Evolutionary conservation across 257 asterid species (phyloP), one percentile per base, ranked within the genome.

Genomic region (Lithospermum erythrorhizon): DNA sequence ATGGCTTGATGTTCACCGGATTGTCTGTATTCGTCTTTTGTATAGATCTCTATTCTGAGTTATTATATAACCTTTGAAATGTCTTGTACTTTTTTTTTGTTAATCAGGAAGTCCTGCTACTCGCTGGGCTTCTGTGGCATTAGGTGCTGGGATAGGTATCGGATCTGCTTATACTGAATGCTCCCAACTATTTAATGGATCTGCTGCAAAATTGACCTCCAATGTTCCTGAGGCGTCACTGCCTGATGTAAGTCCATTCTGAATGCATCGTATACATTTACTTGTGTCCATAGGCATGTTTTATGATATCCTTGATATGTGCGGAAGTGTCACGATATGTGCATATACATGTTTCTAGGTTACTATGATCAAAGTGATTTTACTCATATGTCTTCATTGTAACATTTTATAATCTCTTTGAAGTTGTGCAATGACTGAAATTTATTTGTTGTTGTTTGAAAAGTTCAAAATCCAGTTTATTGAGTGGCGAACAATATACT

Each of bases 121-220:
- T 59, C 94, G 95, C 62, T 87, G 95, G 97, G 94, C 95, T 45
- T 77, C 96, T 21, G 86, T 88, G 45, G 85, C 91, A 62, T 82
- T 90, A 64, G 97, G 89, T 65, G 94, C 94, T 59, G 96, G 96
- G 57, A 56, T 81, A 59, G 97, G 96, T 53, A 72, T 90, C 58
- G 97, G 97, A 60, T 81, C 91, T 71, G 91, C 97, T 24, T 90
- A 83, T 78, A 65, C 86, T 18, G 96, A 90, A n/a, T 87, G 95
- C 77, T 81, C 91, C 52, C 77, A 71, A 29, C 86, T 73, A 58
- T 80, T 81, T 70, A 82, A 65, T 63, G 79, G 77, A 19, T 73
- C 88, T 72, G 64, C 80, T 4, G 62, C 77, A 30, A 78, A 76
- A 70, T 67, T 72, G 68, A 70, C 75, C 29, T 74, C 84, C 56